Conservation (phyloP, 345 rosid species). For the Arabis alpina region DNA sequence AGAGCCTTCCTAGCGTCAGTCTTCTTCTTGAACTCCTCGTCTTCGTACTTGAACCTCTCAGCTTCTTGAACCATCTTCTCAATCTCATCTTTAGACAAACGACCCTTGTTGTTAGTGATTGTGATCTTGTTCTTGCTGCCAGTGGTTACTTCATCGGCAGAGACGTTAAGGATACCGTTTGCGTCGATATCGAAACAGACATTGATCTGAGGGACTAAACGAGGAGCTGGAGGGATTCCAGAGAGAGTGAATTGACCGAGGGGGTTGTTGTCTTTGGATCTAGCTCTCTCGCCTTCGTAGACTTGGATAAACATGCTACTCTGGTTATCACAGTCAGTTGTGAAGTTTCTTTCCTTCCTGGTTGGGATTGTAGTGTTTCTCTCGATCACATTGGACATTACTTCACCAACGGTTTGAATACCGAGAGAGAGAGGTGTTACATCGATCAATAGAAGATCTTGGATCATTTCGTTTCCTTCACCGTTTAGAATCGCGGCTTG, state of each 20-base stretch:
- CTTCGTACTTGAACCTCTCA: slow-evolving; percentile 57
- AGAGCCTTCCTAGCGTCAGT: slow-evolving; percentile 58
- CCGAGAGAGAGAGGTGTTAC: slow-evolving; percentile 48
- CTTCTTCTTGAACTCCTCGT: slow-evolving; percentile 59
- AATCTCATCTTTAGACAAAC: slow-evolving; percentile 57
- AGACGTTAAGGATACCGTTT: slow-evolving; percentile 47
- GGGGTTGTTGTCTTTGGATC: slow-evolving; percentile 48
- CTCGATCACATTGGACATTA: slow-evolving; percentile 44
- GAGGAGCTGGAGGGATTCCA: slow-evolving; percentile 47
- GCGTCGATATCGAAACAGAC: slow-evolving; percentile 39
- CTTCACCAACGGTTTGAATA: slow-evolving; percentile 47
- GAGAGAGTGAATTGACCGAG: slow-evolving; percentile 47
- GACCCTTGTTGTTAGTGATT: slow-evolving; percentile 58
- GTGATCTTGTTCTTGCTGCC: slow-evolving; percentile 62
- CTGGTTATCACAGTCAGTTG: slow-evolving; percentile 46
- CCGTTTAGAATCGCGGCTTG: slow-evolving; percentile 47
- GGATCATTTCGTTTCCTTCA: slow-evolving; percentile 48
- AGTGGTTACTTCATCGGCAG: slow-evolving; percentile 56
- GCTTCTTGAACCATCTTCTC: slow-evolving; percentile 66
- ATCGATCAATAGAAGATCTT: slow-evolving; percentile 46
- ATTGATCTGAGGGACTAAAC: slow-evolving; percentile 47
- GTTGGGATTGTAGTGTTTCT: slow-evolving; percentile 46
- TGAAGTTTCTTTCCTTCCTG: slow-evolving; percentile 45
- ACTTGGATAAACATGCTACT: slow-evolving; percentile 45
- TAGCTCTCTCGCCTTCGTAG: slow-evolving; percentile 49